A percentile compares a stretch with the other conserved stretches of the same genome.
phyloP scores from a whole-genome alignment of 352 stramenopile genomes.

The Phytophthora boehmeriae region DNA sequence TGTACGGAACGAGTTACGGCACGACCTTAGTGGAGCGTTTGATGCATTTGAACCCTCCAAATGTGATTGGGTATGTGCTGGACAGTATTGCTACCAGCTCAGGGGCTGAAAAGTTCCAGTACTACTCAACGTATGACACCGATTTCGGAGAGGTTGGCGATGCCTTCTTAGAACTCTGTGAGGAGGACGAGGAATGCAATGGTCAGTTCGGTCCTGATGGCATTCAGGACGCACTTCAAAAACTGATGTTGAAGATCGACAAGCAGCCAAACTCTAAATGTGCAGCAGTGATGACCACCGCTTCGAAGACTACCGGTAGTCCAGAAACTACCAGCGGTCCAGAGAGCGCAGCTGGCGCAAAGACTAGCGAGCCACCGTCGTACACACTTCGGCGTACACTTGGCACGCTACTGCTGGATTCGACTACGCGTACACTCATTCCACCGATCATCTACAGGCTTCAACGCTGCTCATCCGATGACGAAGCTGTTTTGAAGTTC shows the following conservation, averaged over 20 bases:
- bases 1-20: constrained; percentile 9
- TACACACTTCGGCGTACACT: constrained; percentile 26
- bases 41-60: constrained; percentile 36
- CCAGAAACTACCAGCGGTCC: no score
- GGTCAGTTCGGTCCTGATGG: not conserved
- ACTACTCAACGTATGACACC: constrained; percentile 38
- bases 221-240: no score
- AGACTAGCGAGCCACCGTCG: constrained; percentile 21
- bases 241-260: no score
- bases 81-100: no score
- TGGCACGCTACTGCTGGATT: constrained; percentile 28
- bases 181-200: constrained; percentile 17
- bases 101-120: constrained; percentile 19
- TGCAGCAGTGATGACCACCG: no score
- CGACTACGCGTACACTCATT: constrained; percentile 35
- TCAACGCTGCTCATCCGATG: constrained; percentile 30
- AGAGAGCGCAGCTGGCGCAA: no score
- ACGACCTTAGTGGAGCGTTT: constrained; percentile 41
- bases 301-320: no score
- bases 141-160: constrained; percentile 35
- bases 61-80: not conserved
- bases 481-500: constrained; percentile 26
- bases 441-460: constrained; percentile 40
- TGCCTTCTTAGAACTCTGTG: constrained; percentile 20
- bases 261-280: no score